These are phyloP conservation scores for Phytopythium aichiense DNA, from an alignment of 352 stramenopile species.

Conservation along the genomic window DNA sequence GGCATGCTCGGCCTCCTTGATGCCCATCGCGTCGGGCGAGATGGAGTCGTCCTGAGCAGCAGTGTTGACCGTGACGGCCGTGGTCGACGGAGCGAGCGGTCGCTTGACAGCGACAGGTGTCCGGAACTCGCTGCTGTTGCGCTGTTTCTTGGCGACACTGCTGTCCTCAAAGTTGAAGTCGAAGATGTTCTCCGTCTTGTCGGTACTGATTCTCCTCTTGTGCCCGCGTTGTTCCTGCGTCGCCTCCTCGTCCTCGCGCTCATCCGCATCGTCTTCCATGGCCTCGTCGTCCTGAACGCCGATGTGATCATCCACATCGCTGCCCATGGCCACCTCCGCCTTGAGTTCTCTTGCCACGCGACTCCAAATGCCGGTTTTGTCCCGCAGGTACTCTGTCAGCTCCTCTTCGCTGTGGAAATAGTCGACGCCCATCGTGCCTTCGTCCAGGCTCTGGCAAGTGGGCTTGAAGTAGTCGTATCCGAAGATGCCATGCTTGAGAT, in stretches of 20 bases:
- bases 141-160: constrained; percentile 17
- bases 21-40: constrained; percentile 28
- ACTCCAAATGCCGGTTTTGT: constrained; percentile 47
- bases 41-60: constrained; percentile 23
- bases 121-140: constrained; percentile 19
- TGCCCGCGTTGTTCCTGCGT: constrained; percentile 5
- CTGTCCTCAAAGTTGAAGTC: constrained; percentile 1
- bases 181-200: constrained; percentile 7
- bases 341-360: not conserved
- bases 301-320: not conserved
- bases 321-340: not conserved
- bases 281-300: not conserved
- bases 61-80: not conserved
- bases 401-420: constrained; percentile 43
- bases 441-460: constrained; percentile 24
- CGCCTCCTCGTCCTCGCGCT: not conserved
- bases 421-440: constrained; percentile 33
- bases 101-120: constrained; percentile 18
- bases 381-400: constrained; percentile 41
- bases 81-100: not conserved
- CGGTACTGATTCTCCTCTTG: constrained; percentile 19
- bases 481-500: constrained; percentile 30
- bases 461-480: constrained; percentile 76
- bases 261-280: not conserved
- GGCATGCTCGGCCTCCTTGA: constrained; percentile 19